Evolutionary conservation across 1,284 basidiomycete genomes (phyloP), one percentile per base, ranked within the genome.

Genomic region (Dichomitus squalens): DNA sequence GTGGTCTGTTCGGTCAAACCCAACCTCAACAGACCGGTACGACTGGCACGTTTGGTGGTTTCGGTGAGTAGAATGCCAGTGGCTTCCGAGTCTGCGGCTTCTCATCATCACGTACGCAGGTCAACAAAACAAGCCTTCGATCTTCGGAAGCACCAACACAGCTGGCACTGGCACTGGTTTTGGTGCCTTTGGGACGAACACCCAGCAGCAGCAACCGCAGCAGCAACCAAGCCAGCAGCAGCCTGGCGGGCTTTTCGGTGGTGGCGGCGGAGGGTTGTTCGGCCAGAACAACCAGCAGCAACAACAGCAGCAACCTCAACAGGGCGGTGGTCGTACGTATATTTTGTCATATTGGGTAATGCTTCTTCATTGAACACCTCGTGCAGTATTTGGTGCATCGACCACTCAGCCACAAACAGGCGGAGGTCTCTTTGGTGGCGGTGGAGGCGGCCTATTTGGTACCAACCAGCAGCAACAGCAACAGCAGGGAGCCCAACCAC

Each of bases 1-100:
- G 16, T 12, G 63, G 74, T 60, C 64, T 75, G 16, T 85, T 85
- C 58, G 83, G 83, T 25, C 76, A 68, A 34, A 33, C 44, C 39
- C 47, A 64, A 52, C 75, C 71, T 61, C 79, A 70, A 66, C 73
- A 67, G 40, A 62, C 68, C 50, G 66, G 73, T 49, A 62, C 77
- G 5, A 60, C 75, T 21, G 77, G 79, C 11, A 52, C 53, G 48
- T 78, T 78, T 53, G 72, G 75, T 57, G 68, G 69, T 4, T 82
- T 82, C 64, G 76, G 79, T 70, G 49, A 58, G 63, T 44, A 16
- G 2, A 2, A 21, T 16, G 16, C 11, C n/a, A 9, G 34, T 16
- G n/a, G 40, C 14, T 18, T 25, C 21, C 29, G 5, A 25, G 12
- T 18, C 9, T 21, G 8, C 29, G n/a, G 29, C 18, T 18, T 7